Percentiles rank a stretch among this genome's conserved stretches.
These are phyloP conservation scores for Corymbia maculata DNA, from an alignment of 345 rosid genomes.

Conservation along the genomic window DNA sequence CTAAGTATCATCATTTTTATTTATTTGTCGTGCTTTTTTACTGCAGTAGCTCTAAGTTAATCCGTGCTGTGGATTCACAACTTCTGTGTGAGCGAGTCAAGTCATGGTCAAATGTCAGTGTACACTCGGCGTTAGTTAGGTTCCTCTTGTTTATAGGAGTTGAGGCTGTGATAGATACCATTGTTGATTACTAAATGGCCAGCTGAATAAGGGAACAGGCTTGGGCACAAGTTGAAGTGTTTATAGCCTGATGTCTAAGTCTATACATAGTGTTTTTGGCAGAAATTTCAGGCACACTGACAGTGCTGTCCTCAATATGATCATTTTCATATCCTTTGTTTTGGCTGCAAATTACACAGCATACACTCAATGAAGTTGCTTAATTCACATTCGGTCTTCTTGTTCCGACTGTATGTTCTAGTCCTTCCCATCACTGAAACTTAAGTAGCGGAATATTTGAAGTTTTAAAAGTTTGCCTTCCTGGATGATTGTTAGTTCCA, in stretches of 20 bases:
- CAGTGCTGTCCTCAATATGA: neutral
- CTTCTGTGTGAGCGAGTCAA: neutral
- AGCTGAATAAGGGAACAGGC: neutral
- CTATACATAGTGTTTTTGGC: neutral
- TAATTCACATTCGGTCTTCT: neutral
- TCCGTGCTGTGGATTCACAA: neutral
- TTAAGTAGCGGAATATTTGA: neutral
- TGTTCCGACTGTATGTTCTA: neutral
- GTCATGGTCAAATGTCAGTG: neutral
- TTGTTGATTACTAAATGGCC: neutral
- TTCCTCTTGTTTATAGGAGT: neutral
- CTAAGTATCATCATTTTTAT: neutral
- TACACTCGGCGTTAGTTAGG: neutral
- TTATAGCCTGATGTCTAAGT: neutral
- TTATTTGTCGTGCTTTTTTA: neutral
- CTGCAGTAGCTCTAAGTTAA: too few relatives aligned
- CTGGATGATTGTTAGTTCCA: neutral
- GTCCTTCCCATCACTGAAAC: neutral
- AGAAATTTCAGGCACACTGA: neutral
- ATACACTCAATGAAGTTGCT: neutral
- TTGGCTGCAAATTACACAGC: neutral
- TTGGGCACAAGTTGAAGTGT: neutral
- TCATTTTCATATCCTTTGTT: neutral
- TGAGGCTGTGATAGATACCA: neutral
- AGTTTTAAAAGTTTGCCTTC: neutral